Percentiles rank a stretch among this genome's conserved stretches.
phyloP scores from a whole-genome alignment of 495 filamentous ascomycete genomes.

The Hypoxylon lenormandii region DNA sequence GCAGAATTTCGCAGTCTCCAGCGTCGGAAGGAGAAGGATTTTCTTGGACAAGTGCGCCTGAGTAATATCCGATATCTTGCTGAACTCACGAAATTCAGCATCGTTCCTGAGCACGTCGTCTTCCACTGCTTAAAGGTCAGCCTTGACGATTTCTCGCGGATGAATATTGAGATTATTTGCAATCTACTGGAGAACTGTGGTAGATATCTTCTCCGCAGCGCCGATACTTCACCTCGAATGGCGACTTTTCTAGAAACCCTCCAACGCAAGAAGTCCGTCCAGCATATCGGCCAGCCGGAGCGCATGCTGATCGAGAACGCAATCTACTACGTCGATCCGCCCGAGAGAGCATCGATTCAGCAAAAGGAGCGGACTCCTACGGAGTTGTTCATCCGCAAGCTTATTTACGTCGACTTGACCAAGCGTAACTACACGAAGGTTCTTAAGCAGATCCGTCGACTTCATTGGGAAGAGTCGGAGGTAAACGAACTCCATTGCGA shows the following conservation, averaged over 20 bases:
- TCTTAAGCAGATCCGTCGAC: conserved; percentile 88
- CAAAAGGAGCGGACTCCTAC: conserved; percentile 95
- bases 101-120: conserved; percentile 97
- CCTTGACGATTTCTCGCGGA: conserved; percentile 94
- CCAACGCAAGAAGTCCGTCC: conserved; percentile 92
- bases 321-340: conserved; percentile 96
- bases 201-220: conserved; percentile 90
- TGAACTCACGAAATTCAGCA: conserved; percentile 96
- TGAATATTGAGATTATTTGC: conserved; percentile 99
- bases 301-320: conserved; percentile 99
- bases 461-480: conserved; percentile 96
- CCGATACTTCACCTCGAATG: conserved; percentile 94
- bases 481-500: conserved; percentile 53
- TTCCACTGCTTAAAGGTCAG: conserved; percentile 99
- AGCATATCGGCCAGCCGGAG: conserved; percentile 94
- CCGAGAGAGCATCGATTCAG: conserved; percentile 89
- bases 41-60: conserved; percentile 90
- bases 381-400: conserved; percentile 89
- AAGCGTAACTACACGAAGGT: conserved; percentile 93
- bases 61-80: conserved; percentile 96
- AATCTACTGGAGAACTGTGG: conserved; percentile 98
- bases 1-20: conserved; percentile 97
- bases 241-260: conserved; percentile 91
- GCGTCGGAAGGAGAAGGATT: conserved; percentile 97
- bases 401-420: conserved; percentile 92